Evolutionary conservation across 1,284 basidiomycete species (phyloP).

Genomic region (Irpex lacteus): DNA sequence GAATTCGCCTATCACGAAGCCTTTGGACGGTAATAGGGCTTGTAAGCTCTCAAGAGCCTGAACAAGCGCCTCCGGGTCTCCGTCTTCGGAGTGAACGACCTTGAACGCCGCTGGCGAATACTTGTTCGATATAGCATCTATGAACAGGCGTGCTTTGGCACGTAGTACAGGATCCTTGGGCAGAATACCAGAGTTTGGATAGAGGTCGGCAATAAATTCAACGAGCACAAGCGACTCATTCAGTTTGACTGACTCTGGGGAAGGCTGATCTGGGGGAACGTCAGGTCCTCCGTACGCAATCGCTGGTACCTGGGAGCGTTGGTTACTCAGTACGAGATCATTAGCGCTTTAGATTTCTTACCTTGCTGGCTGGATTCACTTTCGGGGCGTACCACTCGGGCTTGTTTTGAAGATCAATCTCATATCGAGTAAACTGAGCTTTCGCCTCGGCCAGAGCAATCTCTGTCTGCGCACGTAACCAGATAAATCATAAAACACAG

Average conservation of each 20-base stretch:
- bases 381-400: constrained; percentile 35
- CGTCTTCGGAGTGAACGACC: constrained; percentile 36
- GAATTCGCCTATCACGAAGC: constrained; percentile 11
- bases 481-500: neutral
- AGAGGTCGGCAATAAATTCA: constrained; percentile 60
- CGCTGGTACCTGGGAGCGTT: neutral
- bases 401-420: constrained; percentile 33
- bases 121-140: constrained; percentile 47
- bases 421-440: constrained; percentile 19
- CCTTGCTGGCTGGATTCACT: constrained; percentile 40
- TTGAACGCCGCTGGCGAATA: constrained; percentile 32
- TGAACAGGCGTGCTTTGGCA: constrained; percentile 59
- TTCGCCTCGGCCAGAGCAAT: constrained; percentile 20
- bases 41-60: constrained; percentile 7
- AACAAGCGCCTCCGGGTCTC: constrained; percentile 31
- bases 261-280: constrained; percentile 49
- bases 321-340: neutral
- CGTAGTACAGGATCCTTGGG: constrained; percentile 52
- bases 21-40: constrained; percentile 7
- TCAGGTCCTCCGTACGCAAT: constrained; percentile 12
- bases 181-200: constrained; percentile 42
- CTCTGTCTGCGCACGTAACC: neutral
- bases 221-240: constrained; percentile 61
- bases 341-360: constrained; percentile 11
- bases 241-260: constrained; percentile 54